These are phyloP conservation scores for Fusarium globosum DNA, from an alignment of 2,329 filamentous ascomycete species.

Conservation along the genomic window DNA sequence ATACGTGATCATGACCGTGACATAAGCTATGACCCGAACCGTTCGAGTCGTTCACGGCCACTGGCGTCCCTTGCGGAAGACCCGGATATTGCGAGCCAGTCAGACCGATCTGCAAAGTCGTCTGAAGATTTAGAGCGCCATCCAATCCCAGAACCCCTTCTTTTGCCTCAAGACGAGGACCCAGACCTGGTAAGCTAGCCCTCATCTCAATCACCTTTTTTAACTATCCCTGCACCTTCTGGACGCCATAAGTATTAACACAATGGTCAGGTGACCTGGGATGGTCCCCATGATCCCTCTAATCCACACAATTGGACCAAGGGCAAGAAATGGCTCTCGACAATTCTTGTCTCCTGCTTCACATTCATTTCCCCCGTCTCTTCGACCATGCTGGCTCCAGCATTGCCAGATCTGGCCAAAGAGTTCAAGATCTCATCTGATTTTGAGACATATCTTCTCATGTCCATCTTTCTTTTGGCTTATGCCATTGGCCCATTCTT, in stretches of 20 bases:
- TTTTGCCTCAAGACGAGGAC: constrained; percentile 21
- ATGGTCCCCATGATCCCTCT: constrained; percentile 55
- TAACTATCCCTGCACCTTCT: neutral
- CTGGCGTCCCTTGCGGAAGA: constrained; percentile 26
- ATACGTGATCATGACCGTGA: neutral
- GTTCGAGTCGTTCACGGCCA: neutral
- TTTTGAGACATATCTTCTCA: constrained; percentile 61
- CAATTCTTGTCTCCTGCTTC: constrained; percentile 52
- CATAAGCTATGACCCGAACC: neutral
- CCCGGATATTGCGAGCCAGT: neutral
- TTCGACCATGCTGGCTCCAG: constrained; percentile 63
- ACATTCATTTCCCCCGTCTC: constrained; percentile 68
- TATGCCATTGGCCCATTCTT: constrained; percentile 64
- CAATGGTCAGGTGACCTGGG: constrained; percentile 53
- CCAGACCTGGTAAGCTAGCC: constrained; percentile 36
- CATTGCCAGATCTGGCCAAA: constrained; percentile 54
- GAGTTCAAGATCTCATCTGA: constrained; percentile 57
- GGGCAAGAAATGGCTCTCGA: constrained; percentile 50
- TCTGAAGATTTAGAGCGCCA: constrained; percentile 16
- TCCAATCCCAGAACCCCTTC: constrained; percentile 13
- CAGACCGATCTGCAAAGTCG: neutral
- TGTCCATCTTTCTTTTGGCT: constrained; percentile 70
- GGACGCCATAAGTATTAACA: neutral
- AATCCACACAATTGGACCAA: constrained; percentile 61
- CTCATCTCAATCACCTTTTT: too few species aligned